These are phyloP conservation scores for Sisymbrium irio DNA, from an alignment of 345 rosid species.

Conservation along the genomic window DNA sequence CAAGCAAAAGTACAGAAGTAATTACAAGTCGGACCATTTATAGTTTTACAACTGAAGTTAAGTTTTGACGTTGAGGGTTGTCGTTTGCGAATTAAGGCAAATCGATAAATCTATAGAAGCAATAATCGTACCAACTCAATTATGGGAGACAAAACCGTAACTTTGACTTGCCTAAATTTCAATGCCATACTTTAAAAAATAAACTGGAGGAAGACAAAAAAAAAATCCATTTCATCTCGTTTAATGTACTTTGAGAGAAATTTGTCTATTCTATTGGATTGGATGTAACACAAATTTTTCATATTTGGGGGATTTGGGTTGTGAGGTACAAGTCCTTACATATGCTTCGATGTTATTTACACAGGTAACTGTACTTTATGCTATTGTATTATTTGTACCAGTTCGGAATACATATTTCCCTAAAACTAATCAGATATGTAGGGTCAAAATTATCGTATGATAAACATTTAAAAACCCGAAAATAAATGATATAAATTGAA, in stretches of 20 bases:
- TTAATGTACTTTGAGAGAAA: background rate
- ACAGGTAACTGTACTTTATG: background rate
- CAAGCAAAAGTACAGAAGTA: slow-evolving; percentile 22
- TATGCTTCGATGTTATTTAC: background rate
- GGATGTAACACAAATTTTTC: slow-evolving; percentile 7
- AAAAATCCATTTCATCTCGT: background rate
- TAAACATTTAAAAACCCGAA: background rate
- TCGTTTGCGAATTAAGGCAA: background rate
- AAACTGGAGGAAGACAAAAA: background rate
- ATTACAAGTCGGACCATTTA: slow-evolving; percentile 17
- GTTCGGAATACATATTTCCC: background rate
- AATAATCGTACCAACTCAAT: slow-evolving; percentile 8
- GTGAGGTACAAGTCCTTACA: background rate
- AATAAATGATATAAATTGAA: background rate
- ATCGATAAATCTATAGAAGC: background rate
- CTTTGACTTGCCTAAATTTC: slow-evolving; percentile 14
- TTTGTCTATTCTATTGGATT: slow-evolving; percentile 9
- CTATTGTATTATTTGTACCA: background rate
- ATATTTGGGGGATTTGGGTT: background rate
- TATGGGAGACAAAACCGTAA: slow-evolving; percentile 7
- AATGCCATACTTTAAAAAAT: background rate
- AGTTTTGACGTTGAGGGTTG: slow-evolving; percentile 15
- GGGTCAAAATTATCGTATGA: background rate
- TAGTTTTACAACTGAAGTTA: background rate
- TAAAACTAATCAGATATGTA: background rate